Base-by-base conservation (phyloP, 176 grass and related monocot genomes). In the Oryza glumipatula region DNA sequence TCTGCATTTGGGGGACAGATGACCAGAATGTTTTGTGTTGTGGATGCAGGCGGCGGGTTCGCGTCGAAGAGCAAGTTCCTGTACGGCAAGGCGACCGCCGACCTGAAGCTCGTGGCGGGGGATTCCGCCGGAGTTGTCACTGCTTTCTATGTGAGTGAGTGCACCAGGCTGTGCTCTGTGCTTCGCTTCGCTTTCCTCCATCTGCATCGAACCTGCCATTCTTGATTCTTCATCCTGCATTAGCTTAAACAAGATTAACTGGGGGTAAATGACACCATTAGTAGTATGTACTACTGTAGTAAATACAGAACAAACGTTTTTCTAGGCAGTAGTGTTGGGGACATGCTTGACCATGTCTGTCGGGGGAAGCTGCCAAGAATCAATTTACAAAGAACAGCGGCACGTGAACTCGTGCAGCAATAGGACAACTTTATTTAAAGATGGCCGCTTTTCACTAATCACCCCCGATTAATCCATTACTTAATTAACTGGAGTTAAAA, bases 101-200 rank as follows among this genome's bases (percentile, higher is more conserved):
- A 99, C 1, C 84, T 96, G 66, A 99, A 96, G 85, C 93, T 99
- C 26, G 93, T 99, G 26, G 89, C 94, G 0, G 93, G 96, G 7
- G 96, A 99, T 76, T 99, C 96, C 3, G 96, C 96, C 8, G 96
- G 96, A 1, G 91, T 91, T 15, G 96, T 99, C 88, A 99, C 96
- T 0, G 96, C 96, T 43, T 99, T 99, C 78, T 99, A 99, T 89
- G 96, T 98, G 90, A 85, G 84, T 72, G 68, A 79, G 81, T 86
- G 88, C 73, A 26, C 12, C 48, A 67, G 1, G 65, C 65, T 61
- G 21, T 36, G 35, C 35, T 36, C 4, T 39, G 39, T 61, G 28
- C 32, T 13, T 56, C 2, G 48, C 17, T 58, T 54, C 21, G 30
- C 54, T 49, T 9, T 11, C 6, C 61, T 60, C 10, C 6, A 1